These are phyloP conservation scores for Calonectria pseudoreteaudii DNA, from an alignment of 2,329 filamentous ascomycete genomes.

Conservation along the genomic window DNA sequence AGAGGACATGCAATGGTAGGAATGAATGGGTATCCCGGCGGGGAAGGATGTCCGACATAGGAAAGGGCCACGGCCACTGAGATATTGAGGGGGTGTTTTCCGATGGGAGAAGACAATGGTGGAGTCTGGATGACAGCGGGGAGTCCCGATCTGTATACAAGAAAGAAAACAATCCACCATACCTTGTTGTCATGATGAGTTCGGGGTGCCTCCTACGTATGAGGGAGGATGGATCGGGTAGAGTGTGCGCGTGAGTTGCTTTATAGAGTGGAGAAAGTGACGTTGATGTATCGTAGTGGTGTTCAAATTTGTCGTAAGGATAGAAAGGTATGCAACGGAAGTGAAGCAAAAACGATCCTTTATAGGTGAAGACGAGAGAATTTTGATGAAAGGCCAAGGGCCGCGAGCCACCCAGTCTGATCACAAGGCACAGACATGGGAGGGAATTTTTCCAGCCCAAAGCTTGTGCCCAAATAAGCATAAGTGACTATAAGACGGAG, in stretches of 20 bases:
- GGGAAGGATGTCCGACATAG: background rate
- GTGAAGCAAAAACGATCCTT: background rate
- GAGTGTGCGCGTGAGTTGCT: background rate
- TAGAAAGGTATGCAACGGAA: background rate
- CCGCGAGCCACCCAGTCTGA: background rate
- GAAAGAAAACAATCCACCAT: background rate
- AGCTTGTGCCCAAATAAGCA: background rate
- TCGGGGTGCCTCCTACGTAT: background rate
- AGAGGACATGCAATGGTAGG: background rate
- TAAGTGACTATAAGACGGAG: background rate
- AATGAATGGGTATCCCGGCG: too few relatives aligned
- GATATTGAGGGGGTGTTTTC: background rate
- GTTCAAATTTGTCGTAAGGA: background rate
- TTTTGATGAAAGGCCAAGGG: background rate
- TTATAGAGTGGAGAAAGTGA: background rate
- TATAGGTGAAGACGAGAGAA: background rate
- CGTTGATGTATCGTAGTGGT: background rate
- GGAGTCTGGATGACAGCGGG: too few relatives aligned
- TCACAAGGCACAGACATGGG: background rate
- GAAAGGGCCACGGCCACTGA: background rate
- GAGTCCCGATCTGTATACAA: background rate
- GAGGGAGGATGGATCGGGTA: background rate
- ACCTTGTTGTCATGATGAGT: background rate
- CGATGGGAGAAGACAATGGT: background rate
- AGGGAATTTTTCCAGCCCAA: background rate